Evolutionary conservation across 208 protist genomes (phyloP), one percentile per base, ranked within the genome.

Genomic region (Acanthamoeba comandoni): DNA sequence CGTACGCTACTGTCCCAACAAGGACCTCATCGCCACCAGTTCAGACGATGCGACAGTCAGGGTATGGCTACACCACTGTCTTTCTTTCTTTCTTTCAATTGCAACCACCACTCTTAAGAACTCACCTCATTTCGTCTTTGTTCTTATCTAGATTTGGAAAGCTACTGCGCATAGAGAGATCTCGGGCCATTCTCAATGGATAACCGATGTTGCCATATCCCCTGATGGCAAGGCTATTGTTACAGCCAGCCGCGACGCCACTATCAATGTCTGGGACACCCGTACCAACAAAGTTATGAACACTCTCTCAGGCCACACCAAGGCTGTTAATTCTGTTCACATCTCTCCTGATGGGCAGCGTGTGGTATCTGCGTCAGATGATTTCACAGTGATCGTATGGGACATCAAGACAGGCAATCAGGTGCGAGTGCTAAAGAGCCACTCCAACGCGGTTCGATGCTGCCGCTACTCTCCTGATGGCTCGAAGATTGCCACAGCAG

Each of bases 1-100:
- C 43, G 85, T 87, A n/a, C 43, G 43, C 31, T 80, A 91, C 49
- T 71, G 48, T 43, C 85, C 85, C 29, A 35, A 60, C 43, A 19
- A 26, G 31, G 53, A 91, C 43, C 85, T 79, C 26, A 73, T 91
- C 85, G 85, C 77, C 11, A 79, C 85, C 2, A 49, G 64, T n/a
- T 91, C 85, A 19, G 69, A 91, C 51, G 85, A 91, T n/a, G 53
- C 64, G n/a, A 91, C 85, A 24, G 85, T 91, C 55, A 87, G 69
- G 58, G 79, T 87, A 22, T 87, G 79, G 79, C 4, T 43, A 43
- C n/a, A n/a, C 35, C 35, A 43, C 35, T 5, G 35, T 43, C 35
- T 7, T 43, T 43, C 35, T 43, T 43, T 43, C 35, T 43, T n/a
- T 43, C 35, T 43, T 43, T 43, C 35, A 43, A 5, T 43, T 43